A percentile compares a stretch with the other conserved stretches of the same genome.
Conservation (phyloP, 805 yeast species). For the Torulaspora indica region DNA sequence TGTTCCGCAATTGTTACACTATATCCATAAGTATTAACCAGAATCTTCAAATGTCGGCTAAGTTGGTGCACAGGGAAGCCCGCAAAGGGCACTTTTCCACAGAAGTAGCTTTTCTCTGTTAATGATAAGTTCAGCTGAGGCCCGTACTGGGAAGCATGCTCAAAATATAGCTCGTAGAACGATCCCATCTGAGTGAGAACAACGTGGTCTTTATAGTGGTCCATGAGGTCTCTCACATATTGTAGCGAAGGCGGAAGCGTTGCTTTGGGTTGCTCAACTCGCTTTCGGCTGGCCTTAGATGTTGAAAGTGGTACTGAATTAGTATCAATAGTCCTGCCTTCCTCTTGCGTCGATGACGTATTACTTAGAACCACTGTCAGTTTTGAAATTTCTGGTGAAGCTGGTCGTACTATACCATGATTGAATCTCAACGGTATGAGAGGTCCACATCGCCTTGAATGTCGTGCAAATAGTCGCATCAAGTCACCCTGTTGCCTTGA, state of each 20-base stretch:
- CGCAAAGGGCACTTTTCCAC: conserved; percentile 64
- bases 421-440: conserved; percentile 1
- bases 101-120: conserved; percentile 49
- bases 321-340: conserved; percentile 4
- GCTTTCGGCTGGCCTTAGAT: background rate
- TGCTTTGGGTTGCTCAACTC: background rate
- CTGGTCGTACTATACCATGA: conserved; percentile 1
- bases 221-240: conserved; percentile 41
- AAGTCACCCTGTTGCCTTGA: background rate
- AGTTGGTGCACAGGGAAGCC: conserved; percentile 80
- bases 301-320: conserved; percentile 2
- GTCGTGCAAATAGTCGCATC: background rate
- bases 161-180: conserved; percentile 82
- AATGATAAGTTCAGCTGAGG: conserved; percentile 67
- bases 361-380: conserved; percentile 9
- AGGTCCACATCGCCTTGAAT: background rate
- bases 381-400: conserved; percentile 11
- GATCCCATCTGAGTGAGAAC: conserved; percentile 80
- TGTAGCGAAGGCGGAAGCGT: conserved; percentile 37
- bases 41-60: conserved; percentile 64
- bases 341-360: background rate
- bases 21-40: conserved; percentile 64
- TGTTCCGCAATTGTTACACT: conserved; percentile 87
- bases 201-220: conserved; percentile 47
- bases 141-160: conserved; percentile 75